Evolutionary conservation across 139 green algal genomes (phyloP), one percentile per base, ranked within the genome.

Genomic region (Tetraselmis striata): DNA sequence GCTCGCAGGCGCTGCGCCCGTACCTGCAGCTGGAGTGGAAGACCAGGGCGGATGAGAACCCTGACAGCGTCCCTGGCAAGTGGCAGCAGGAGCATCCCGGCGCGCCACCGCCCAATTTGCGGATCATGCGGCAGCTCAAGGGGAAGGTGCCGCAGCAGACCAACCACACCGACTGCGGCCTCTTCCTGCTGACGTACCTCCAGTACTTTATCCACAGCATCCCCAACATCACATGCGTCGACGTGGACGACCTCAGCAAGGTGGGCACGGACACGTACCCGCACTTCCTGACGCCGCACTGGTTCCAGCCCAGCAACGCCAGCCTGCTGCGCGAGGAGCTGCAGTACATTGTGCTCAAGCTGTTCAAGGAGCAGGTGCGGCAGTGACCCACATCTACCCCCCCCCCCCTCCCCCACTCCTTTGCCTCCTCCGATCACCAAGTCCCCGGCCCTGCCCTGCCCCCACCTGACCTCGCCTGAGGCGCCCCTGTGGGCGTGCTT

Each of bases 161-260:
- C 89, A 98, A 98, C 87, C 83, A 95, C 88, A 95, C 85, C 79
- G 95, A 98, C 87, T 98, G 95, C 83, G 95, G 95, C 5, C 91
- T 98, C 30, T 98, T 97, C 86, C 77, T 98, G 83, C 92, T 96
- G 74, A 76, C 87, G 67, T 98, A 95, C 83, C 75, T 93, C 1
- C 90, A 98, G 77, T 94, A 91, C 85, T 98, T 98, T 83, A 81
- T 85, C 1, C 31, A 89, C 58, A 76, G 58, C 0, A 83, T 84
- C 5, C 88, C 82, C 22, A 1, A 81, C 45, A 27, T 30, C 59
- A 28, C 83, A 75, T n/a, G 0, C 32, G 75, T 84, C 45, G 30
- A 85, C 29, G 25, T 74, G n/a, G 23, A 78, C 0, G 29, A 83
- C n/a, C 26, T 84, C 29, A 32, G 81, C 0, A 11, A 59, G 0